Evolutionary conservation across 768 basidiomycete species (phyloP), one percentile per base, ranked within the genome.

Genomic region (Rickenella mellea): DNA sequence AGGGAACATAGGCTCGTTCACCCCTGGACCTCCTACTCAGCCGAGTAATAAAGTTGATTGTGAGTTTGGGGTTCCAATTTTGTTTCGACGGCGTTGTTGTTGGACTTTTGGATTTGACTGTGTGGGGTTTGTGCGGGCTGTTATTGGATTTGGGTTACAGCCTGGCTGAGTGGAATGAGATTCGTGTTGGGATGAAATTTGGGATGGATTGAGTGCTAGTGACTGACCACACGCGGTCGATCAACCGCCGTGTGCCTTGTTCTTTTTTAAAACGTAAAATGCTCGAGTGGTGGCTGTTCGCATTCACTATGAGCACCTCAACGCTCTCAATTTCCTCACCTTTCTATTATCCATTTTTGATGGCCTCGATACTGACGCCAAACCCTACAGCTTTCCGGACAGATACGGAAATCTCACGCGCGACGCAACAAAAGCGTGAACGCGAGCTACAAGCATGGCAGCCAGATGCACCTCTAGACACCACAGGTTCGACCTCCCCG

Each of bases 391-490:
- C 78, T 12, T 90, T 90, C 67, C 74, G 84, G 50, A 91, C 85
- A 20, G 87, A 90, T 56, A 67, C 76, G 7, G 87, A 90, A 50
- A 90, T 91, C 51, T 74, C 71, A 53, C 67, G 69, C 42, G 78
- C 75, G 59, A 71, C 70, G 48, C 65, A 58, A 22, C 50, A 50
- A 11, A 56, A 66, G 7, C 76, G 78, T 32, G 82, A 87, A 51
- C 84, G 88, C 43, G 86, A 88, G 50, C 66, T 91, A 35, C 83
- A 86, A 55, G 80, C 82, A 8, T 91, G 88, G 88, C 72, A 76
- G 43, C 62, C 79, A 19, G 66, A 67, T 39, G 44, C 39, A 3
- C 5, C 33, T 19, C n/a, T n/a, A n/a, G 33, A 36, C 11, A 19
- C 33, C 9, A 36, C 19, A 17, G 12, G 19, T 15, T 9, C 12